Conservation (phyloP, 202 grass and related monocot genomes). For the Carex arenaria region DNA sequence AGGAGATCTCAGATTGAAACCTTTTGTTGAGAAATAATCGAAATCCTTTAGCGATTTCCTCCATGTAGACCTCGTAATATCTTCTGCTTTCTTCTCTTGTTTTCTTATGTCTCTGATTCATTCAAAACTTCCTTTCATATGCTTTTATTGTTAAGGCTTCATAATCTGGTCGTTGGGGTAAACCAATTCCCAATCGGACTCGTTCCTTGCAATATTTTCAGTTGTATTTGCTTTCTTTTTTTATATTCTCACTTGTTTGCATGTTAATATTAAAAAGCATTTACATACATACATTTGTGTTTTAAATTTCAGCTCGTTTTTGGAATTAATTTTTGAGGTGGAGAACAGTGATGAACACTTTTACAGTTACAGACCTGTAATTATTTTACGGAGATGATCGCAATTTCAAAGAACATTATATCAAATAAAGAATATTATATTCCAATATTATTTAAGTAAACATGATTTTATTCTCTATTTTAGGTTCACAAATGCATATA, state of each 20-base stretch:
- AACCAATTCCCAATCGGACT: slow-evolving; percentile 36
- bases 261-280: slow-evolving; percentile 18
- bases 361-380: slow-evolving; percentile 50
- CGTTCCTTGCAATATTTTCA: slow-evolving; percentile 60
- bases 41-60: not conserved
- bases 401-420: slow-evolving; percentile 58
- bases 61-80: not conserved
- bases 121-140: not conserved
- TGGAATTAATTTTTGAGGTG: not conserved
- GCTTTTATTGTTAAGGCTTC: slow-evolving; percentile 37
- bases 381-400: slow-evolving; percentile 63
- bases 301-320: not conserved
- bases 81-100: not conserved
- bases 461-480: too few species aligned
- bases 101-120: not conserved
- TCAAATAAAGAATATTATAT: too few species aligned
- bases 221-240: slow-evolving; percentile 59
- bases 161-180: slow-evolving; percentile 73
- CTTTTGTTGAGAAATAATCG: not conserved
- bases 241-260: slow-evolving; percentile 17
- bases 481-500: too few species aligned
- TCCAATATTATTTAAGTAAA: too few species aligned
- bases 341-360: slow-evolving; percentile 26
- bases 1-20: not conserved
- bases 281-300: slow-evolving; percentile 13